phyloP scores from a whole-genome alignment of 2,329 filamentous ascomycete genomes.

The Metarhizium anisopliae region DNA sequence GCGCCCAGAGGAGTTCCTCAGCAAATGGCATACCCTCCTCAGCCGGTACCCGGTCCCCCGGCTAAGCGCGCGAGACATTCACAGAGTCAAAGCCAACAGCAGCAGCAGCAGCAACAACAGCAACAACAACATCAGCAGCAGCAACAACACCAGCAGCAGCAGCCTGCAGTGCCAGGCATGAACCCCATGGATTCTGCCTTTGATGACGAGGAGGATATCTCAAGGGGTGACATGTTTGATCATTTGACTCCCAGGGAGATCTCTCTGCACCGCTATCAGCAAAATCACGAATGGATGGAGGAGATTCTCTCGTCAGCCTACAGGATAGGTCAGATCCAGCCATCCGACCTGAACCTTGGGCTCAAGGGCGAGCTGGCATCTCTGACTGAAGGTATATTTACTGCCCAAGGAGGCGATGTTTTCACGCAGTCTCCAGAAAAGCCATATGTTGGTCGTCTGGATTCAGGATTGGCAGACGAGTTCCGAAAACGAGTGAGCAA shows the following conservation, averaged over 20 bases:
- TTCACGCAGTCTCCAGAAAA: conserved; percentile 39
- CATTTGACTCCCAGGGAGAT: conserved; percentile 83
- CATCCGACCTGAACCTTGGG: conserved; percentile 79
- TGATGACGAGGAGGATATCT: conserved; percentile 86
- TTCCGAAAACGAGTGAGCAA: conserved; percentile 72
- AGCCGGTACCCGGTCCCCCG: conserved; percentile 40
- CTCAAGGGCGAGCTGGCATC: conserved; percentile 72
- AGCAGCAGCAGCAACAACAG: not conserved
- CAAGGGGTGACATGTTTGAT: conserved; percentile 82
- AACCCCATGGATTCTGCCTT: conserved; percentile 37
- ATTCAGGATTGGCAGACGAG: conserved; percentile 68
- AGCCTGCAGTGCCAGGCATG: conserved; percentile 25
- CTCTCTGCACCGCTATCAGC: conserved; percentile 75
- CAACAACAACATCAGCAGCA: not conserved
- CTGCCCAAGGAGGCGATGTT: conserved; percentile 47
- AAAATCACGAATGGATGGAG: conserved; percentile 99
- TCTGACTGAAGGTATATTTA: conserved; percentile 79
- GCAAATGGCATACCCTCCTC: conserved; percentile 53
- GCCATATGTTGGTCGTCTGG: conserved; percentile 54
- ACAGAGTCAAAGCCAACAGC: conserved; percentile 29
- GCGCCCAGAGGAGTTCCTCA: conserved; percentile 43
- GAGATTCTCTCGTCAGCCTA: conserved; percentile 91
- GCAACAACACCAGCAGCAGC: not conserved
- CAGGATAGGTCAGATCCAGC: conserved; percentile 72
- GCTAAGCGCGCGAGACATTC: conserved; percentile 44